phyloP scores from a whole-genome alignment of 345 rosid genomes.

The Arabis hirsuta region DNA sequence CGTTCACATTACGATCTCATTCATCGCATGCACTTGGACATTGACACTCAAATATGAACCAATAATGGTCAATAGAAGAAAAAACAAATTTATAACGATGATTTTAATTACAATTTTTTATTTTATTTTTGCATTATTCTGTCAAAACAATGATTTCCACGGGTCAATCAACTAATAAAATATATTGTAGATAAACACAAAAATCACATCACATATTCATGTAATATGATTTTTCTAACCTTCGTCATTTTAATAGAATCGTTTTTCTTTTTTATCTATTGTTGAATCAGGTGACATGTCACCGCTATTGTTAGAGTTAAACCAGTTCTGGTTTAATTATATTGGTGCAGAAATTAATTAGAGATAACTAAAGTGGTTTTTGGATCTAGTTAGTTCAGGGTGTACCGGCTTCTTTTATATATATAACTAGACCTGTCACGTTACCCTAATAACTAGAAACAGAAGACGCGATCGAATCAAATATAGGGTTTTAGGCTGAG shows the following conservation, averaged over 20 bases:
- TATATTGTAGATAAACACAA: neutral
- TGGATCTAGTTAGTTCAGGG: no score
- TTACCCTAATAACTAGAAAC: no score
- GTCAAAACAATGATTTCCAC: neutral
- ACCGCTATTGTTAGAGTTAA: no score
- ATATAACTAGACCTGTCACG: no score
- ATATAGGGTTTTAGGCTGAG: no score
- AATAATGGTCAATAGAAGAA: neutral
- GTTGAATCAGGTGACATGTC: neutral
- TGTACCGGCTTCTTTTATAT: no score
- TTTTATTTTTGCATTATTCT: neutral
- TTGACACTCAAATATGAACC: constrained; percentile 22
- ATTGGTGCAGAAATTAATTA: neutral
- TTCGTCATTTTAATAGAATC: no score
- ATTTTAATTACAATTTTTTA: neutral
- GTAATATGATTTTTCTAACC: no score
- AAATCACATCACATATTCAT: no score
- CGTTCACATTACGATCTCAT: constrained; percentile 10
- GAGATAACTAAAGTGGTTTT: neutral
- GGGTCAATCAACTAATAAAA: constrained; percentile 3
- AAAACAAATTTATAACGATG: neutral
- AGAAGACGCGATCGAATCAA: no score
- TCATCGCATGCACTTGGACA: constrained; percentile 14
- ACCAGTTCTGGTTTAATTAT: neutral
- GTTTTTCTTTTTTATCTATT: no score